Evolutionary conservation across 2,329 filamentous ascomycete genomes (phyloP).

Genomic region (Cordyceps javanica): DNA sequence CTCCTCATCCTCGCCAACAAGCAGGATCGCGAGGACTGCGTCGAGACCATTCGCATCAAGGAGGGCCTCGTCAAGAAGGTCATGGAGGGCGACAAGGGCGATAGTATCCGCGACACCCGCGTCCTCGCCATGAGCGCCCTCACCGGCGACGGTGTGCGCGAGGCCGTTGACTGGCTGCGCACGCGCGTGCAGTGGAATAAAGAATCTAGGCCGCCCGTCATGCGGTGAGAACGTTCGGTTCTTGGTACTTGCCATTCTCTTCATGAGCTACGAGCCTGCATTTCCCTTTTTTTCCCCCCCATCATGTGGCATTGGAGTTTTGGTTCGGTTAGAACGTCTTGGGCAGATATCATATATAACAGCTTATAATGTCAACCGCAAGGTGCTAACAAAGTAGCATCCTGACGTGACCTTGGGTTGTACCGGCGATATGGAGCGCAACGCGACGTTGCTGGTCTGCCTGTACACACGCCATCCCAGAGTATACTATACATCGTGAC

Average conservation of each 20-base stretch:
- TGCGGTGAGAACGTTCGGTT: slow-evolving; percentile 54
- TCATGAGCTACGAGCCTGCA: slow-evolving; percentile 12
- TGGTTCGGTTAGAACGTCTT: neutral
- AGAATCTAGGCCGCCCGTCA: slow-evolving; percentile 82
- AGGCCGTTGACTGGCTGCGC: slow-evolving; percentile 95
- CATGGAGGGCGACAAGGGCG: slow-evolving; percentile 87
- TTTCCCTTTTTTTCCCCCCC: slow-evolving; percentile 7
- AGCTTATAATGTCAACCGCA: neutral
- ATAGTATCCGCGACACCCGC: slow-evolving; percentile 78
- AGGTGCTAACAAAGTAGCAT: neutral
- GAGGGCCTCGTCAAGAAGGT: slow-evolving; percentile 93
- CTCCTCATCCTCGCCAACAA: slow-evolving; percentile 93
- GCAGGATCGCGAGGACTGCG: slow-evolving; percentile 94
- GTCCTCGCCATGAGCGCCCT: slow-evolving; percentile 91
- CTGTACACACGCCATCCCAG: too few species aligned
- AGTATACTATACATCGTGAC: neutral
- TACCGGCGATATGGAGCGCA: too few species aligned
- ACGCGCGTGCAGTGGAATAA: slow-evolving; percentile 95
- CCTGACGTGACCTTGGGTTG: neutral
- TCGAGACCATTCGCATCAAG: slow-evolving; percentile 96
- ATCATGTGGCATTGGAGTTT: slow-evolving; percentile 4
- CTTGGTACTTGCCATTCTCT: neutral
- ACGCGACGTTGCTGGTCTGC: too few species aligned
- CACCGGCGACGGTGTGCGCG: slow-evolving; percentile 77
- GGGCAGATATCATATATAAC: neutral